A percentile compares a stretch with the other conserved stretches of the same genome.
phyloP scores from a whole-genome alignment of 306 rosid species.

The Casuarina equisetifolia region DNA sequence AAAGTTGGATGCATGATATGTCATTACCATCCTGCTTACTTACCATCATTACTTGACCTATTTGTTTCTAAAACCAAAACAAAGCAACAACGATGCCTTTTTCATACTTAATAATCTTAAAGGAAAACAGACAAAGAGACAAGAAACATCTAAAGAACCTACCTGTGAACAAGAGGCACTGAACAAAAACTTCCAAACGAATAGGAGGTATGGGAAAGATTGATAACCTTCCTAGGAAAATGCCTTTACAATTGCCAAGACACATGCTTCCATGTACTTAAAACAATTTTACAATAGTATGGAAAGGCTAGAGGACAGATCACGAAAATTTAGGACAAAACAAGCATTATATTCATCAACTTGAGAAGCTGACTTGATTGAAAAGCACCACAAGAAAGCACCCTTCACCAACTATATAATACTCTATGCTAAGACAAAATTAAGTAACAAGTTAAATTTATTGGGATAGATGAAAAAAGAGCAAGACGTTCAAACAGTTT shows the following conservation, averaged over 20 bases:
- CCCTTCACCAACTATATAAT: neutral
- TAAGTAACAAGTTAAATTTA: neutral
- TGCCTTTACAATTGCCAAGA: neutral
- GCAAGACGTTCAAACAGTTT: neutral
- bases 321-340: no score
- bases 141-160: neutral
- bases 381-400: neutral
- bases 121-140: no score
- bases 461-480: neutral
- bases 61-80: no score
- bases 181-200: no score
- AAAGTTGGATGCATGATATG: neutral
- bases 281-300: no score
- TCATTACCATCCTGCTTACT: no score
- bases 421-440: neutral
- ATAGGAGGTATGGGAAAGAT: neutral
- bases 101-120: no score
- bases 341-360: no score
- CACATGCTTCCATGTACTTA: neutral
- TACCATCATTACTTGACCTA: no score
- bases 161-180: neutral
- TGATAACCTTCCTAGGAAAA: neutral
- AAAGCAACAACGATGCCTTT: no score
- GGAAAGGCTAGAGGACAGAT: no score
- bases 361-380: neutral